Conservation (phyloP, 768 basidiomycete species). For the Sarcomyxa edulis region DNA sequence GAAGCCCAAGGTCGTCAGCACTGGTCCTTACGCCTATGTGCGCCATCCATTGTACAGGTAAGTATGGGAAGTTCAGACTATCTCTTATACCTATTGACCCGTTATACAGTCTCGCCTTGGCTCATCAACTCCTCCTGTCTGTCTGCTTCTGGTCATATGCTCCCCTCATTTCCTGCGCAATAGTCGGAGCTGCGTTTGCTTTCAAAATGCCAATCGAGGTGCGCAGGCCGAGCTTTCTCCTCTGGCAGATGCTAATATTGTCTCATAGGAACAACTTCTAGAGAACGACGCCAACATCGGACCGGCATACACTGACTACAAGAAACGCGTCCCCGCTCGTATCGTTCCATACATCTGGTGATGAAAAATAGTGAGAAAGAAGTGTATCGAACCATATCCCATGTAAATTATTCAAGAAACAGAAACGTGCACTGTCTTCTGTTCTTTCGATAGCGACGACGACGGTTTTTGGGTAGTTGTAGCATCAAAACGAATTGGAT, state of each 20-base stretch:
- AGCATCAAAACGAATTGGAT: no score
- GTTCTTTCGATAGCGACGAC: no score
- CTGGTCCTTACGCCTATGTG: constrained; percentile 27
- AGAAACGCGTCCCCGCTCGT: constrained; percentile 19
- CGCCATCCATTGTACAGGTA: constrained; percentile 31
- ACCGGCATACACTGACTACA: constrained; percentile 21
- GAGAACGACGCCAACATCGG: constrained; percentile 16
- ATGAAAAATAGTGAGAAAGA: no score
- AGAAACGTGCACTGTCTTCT: no score
- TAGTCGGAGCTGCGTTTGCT: constrained; percentile 19
- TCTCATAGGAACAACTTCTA: constrained; percentile 19
- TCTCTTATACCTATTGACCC: no score
- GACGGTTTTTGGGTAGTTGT: no score
- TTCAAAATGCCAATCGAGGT: constrained; percentile 28
- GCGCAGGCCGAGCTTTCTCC: not conserved
- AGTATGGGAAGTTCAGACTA: no score
- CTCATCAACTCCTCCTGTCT: constrained; percentile 19
- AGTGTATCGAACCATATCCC: no score
- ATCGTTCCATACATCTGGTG: constrained; percentile 21
- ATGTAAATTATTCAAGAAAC: no score
- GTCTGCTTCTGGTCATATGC: constrained; percentile 27
- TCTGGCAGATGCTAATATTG: not conserved
- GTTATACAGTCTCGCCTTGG: constrained; percentile 15
- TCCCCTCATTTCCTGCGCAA: constrained; percentile 19
- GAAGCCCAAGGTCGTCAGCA: constrained; percentile 19